Base-by-base conservation (phyloP, 805 yeast species). In the Cyberlindnera amylophila region DNA sequence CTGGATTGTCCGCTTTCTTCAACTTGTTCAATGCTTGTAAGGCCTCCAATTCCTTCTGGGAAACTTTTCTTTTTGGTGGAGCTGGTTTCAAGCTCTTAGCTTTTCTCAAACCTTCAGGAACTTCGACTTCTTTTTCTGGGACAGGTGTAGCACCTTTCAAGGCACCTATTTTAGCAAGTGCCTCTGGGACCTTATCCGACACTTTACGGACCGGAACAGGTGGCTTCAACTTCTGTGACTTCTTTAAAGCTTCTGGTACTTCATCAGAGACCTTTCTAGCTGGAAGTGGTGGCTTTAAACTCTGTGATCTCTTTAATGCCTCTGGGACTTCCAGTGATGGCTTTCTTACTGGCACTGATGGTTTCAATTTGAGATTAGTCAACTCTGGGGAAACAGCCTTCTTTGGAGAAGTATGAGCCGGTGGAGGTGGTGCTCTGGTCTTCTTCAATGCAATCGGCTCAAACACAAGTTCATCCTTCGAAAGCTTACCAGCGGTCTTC, bases 201-300 rank as follows among this genome's bases (percentile, higher is more conserved):
- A 48, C 47, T 32, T 56, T 56, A 8, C 59, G 41, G 2, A 37
- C 14, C 3, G 58, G 58, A 11, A 45, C 42, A 11, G 55, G 43
- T 9, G 61, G 58, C 34, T 55, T 57, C 23, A 57, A 31, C 8
- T 28, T 36, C 15, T 44, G 43, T 24, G 42, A 36, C 34, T 38
- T 49, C 32, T 35, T 30, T 13, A 55, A 28, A 4, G 57, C 59
- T 35, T 57, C 61, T 6, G 58, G 58, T 0, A 50, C 32, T 3
- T 51, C 43, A 4, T 41, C 5, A 1, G 55, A 51, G 7, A 47
- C 47, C 26, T 55, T 53, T 18, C 55, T 41, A 3, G 28, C 16
- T 4, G 56, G 57, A 2, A 44, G 21, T n/a, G 59, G 42, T 5
- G 61, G 59, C 26, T 53, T 57, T 38, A 57, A 21, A 14, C 33